These are phyloP conservation scores for Helotiales sp. DNA, from an alignment of 2,329 filamentous ascomycete species.

Conservation along the genomic window DNA sequence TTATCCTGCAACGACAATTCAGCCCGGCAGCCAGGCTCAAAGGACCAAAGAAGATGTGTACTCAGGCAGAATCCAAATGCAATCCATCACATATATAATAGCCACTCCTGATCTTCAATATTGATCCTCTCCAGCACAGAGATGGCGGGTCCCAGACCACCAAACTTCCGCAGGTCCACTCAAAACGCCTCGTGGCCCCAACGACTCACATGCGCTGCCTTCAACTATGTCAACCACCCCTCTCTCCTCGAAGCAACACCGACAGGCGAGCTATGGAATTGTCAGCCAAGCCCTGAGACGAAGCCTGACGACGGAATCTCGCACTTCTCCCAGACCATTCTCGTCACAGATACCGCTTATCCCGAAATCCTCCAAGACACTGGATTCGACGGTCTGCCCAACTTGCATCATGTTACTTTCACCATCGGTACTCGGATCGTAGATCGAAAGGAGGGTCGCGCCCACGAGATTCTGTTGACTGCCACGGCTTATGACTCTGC, in stretches of 20 bases:
- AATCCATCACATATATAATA: background rate
- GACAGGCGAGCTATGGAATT: background rate
- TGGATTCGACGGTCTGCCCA: background rate
- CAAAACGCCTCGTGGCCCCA: background rate
- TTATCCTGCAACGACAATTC: no score
- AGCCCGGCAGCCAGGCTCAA: no score
- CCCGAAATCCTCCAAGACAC: background rate
- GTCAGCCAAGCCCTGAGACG: background rate
- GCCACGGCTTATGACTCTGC: background rate
- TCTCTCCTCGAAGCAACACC: background rate
- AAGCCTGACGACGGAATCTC: background rate
- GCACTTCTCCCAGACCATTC: background rate
- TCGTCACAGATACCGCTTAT: background rate
- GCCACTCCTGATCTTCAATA: background rate
- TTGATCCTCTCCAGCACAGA: background rate
- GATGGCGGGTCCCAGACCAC: background rate
- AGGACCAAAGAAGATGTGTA: background rate
- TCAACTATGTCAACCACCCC: slow-evolving; percentile 1
- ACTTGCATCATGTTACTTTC: background rate
- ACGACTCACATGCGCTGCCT: background rate
- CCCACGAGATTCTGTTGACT: background rate
- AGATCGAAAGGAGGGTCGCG: background rate
- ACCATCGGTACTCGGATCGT: background rate
- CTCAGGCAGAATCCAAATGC: background rate
- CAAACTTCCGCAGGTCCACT: background rate